Conservation (phyloP, 306 rosid species). For the Cotoneaster glaucophyllus region DNA sequence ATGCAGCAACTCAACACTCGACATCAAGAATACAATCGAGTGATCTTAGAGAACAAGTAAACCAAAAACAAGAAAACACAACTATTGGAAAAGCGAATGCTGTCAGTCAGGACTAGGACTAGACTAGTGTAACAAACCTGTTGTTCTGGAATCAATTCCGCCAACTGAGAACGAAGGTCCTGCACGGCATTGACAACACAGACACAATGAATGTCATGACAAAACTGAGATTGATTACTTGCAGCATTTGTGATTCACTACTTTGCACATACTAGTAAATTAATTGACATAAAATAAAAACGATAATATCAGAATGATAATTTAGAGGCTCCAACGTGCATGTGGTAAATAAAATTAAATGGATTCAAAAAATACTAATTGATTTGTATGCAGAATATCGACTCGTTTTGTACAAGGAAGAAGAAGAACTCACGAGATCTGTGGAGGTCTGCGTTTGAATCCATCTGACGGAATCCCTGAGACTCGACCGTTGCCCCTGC, state of each 20-base stretch:
- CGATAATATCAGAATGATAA: background rate
- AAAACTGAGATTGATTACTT: background rate
- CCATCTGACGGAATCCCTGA: constrained; percentile 76
- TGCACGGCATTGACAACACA: constrained; percentile 22
- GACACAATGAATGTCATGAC: background rate
- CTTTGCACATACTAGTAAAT: background rate
- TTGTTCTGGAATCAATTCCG: constrained; percentile 82
- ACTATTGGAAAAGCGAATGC: background rate
- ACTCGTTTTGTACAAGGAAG: background rate
- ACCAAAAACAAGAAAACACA: background rate
- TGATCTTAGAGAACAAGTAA: background rate
- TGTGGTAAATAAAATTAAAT: background rate
- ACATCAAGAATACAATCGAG: background rate
- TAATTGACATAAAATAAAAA: background rate
- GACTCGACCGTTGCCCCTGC: constrained; percentile 73
- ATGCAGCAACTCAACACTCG: background rate
- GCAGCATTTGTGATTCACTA: background rate
- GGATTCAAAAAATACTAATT: background rate
- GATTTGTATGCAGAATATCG: background rate
- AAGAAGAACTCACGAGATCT: constrained; percentile 44
- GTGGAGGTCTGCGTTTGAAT: constrained; percentile 62
- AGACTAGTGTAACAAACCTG: constrained; percentile 46
- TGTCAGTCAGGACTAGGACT: background rate
- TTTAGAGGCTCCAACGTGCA: background rate
- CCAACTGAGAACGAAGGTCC: constrained; percentile 82